Percentiles rank a stretch among this genome's conserved stretches.
phyloP scores from a whole-genome alignment of 306 rosid species.

The Citrullus mucosospermus region DNA sequence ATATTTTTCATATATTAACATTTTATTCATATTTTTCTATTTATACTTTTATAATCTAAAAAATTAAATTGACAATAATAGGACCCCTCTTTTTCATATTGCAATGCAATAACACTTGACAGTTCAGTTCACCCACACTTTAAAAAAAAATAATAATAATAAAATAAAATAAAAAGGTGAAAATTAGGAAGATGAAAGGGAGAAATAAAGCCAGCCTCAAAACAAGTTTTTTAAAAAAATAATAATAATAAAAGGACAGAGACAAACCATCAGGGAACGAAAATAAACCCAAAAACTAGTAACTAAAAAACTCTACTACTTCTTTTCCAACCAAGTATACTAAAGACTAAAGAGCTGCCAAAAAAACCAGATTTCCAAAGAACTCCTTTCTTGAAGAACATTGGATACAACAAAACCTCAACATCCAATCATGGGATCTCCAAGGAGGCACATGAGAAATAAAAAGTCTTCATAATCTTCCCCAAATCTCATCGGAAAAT shows the following conservation, averaged over 20 bases:
- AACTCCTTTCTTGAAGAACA: background rate
- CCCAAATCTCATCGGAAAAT: background rate
- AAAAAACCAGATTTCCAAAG: background rate
- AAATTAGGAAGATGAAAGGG: background rate
- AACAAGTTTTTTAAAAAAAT: background rate
- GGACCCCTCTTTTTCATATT: background rate
- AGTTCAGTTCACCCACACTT: background rate
- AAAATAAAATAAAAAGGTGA: too few species aligned
- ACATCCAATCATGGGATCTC: background rate
- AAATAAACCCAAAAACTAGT: background rate
- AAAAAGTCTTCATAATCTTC: background rate
- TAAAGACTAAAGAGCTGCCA: background rate
- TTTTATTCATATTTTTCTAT: background rate
- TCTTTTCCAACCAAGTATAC: background rate
- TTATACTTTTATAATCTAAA: background rate
- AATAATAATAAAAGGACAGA: background rate
- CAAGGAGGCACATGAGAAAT: background rate
- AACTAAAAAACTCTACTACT: background rate
- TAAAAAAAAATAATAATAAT: too few species aligned
- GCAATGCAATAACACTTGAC: background rate
- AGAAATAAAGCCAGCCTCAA: background rate
- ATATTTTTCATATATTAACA: background rate
- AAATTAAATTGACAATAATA: background rate
- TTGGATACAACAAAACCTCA: background rate
- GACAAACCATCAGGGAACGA: background rate